Conservation (phyloP, 2,329 filamentous ascomycete species). For the Sclerotinia sclerotiorum region DNA sequence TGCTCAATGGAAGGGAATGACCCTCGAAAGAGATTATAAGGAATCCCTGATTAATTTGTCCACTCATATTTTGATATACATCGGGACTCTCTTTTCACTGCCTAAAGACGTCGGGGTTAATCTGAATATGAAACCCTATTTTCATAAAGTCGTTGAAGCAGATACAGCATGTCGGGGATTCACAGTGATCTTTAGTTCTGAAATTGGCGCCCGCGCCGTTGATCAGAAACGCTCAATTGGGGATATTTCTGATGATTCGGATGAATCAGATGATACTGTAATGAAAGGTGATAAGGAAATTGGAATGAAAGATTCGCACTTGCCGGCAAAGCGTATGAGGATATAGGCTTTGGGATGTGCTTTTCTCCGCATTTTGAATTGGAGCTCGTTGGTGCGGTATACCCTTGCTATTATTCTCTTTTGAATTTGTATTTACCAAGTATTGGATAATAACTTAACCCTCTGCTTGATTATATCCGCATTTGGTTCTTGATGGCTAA, state of each 20-base stretch:
- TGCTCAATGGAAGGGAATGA: slow-evolving; percentile 26
- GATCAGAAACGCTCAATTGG: background rate
- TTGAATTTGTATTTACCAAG: too few relatives aligned
- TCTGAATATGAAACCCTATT: background rate
- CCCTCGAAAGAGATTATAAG: slow-evolving; percentile 15
- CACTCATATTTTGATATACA: slow-evolving; percentile 16
- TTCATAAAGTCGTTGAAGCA: background rate
- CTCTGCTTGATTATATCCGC: too few relatives aligned
- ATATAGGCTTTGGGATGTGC: background rate
- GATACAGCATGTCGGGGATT: slow-evolving; percentile 8
- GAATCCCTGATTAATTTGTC: slow-evolving; percentile 22
- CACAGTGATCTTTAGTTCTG: background rate
- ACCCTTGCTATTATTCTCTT: too few relatives aligned
- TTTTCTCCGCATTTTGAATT: too few relatives aligned
- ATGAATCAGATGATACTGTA: background rate
- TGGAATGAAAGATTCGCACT: background rate
- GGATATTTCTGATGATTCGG: slow-evolving; percentile 15
- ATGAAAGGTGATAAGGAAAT: background rate
- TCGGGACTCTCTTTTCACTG: background rate
- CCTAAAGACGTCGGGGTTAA: background rate
- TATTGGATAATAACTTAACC: too few relatives aligned
- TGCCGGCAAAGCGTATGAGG: background rate
- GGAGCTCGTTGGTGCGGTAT: background rate
- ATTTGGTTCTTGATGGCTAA: too few relatives aligned
- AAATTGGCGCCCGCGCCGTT: background rate